Evolutionary conservation across 768 basidiomycete genomes (phyloP).

Genomic region (Austroboletus festivus): DNA sequence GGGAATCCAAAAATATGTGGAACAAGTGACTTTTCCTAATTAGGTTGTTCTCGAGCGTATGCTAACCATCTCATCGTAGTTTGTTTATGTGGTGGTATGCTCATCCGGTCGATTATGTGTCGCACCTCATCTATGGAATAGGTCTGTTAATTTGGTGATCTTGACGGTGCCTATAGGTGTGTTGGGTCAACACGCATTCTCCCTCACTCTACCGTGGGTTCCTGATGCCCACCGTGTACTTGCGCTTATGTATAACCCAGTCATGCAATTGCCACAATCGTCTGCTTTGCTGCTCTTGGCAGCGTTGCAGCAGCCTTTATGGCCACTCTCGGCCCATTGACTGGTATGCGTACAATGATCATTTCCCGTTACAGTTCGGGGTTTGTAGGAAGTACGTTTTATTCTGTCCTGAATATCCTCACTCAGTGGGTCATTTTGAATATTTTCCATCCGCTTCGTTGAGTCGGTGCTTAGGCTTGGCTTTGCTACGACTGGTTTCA

Average conservation of each 20-base stretch:
- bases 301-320: constrained; percentile 44
- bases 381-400: constrained; percentile 46
- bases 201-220: constrained; percentile 44
- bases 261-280: constrained; percentile 42
- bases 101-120: neutral
- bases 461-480: constrained; percentile 35
- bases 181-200: constrained; percentile 46
- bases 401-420: constrained; percentile 52
- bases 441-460: neutral
- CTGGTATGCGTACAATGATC: constrained; percentile 54
- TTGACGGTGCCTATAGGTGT: constrained; percentile 50
- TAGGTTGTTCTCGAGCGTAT: neutral
- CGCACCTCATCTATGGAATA: constrained; percentile 10
- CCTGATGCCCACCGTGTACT: neutral
- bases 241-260: constrained; percentile 20
- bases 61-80: constrained; percentile 18
- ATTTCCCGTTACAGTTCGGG: constrained; percentile 48
- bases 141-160: constrained; percentile 48
- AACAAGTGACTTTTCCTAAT: constrained; percentile 37
- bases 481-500: constrained; percentile 47
- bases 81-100: constrained; percentile 45
- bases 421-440: constrained; percentile 35
- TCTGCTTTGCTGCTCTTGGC: constrained; percentile 46
- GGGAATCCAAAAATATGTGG: constrained; percentile 42
- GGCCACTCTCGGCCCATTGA: constrained; percentile 50